phyloP scores from a whole-genome alignment of 495 filamentous ascomycete genomes.

The Annulohypoxylon bovei region DNA sequence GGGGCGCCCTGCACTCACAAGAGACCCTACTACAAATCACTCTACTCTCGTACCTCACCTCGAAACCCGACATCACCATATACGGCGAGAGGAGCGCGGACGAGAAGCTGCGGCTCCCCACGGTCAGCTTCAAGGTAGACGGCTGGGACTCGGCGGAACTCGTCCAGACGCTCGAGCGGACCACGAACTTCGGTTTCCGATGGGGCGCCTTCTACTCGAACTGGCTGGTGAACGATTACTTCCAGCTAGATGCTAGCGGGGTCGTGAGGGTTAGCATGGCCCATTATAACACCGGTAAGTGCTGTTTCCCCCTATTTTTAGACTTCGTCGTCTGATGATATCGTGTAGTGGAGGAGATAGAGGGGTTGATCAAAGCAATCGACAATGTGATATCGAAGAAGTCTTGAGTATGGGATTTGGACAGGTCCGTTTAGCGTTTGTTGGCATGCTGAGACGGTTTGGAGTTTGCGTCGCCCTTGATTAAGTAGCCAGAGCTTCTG shows the following conservation, averaged over 20 bases:
- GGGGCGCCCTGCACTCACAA: conserved; percentile 63
- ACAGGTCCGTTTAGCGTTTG: too few relatives aligned
- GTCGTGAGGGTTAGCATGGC: conserved; percentile 76
- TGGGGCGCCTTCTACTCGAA: conserved; percentile 77
- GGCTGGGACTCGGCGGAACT: conserved; percentile 65
- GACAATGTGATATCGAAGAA: conserved; percentile 52
- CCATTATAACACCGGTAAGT: conserved; percentile 79
- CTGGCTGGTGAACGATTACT: conserved; percentile 66
- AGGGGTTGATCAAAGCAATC: conserved; percentile 59
- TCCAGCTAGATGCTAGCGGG: conserved; percentile 66
- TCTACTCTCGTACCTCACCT: conserved; percentile 65
- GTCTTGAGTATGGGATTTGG: not conserved
- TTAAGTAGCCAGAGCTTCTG: not conserved
- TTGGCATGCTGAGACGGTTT: not conserved
- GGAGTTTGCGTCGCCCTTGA: not conserved
- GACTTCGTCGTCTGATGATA: not conserved
- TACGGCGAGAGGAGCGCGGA: conserved; percentile 63
- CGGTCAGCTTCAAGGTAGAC: conserved; percentile 71
- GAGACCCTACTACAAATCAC: conserved; percentile 68
- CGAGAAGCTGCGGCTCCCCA: conserved; percentile 63
- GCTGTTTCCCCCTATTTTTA: not conserved
- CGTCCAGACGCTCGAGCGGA: conserved; percentile 69
- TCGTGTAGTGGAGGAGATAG: conserved; percentile 64
- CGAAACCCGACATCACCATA: conserved; percentile 56
- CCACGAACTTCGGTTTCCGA: conserved; percentile 66